Conservation (phyloP, 2,329 filamentous ascomycete genomes). For the Colletotrichum spaethianum region DNA sequence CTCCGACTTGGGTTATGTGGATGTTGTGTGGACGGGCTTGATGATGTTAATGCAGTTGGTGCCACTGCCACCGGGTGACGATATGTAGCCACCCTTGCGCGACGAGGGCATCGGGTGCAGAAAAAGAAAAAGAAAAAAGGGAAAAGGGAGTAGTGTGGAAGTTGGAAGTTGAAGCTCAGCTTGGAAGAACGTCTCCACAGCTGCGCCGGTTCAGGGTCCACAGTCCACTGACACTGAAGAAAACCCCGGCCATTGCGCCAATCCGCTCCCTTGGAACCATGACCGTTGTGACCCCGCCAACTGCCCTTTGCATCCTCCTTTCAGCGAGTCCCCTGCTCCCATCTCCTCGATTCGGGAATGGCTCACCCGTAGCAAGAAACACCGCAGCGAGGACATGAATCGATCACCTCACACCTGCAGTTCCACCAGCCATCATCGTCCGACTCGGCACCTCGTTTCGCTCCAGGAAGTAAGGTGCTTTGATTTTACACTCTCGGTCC, state of each 20-base stretch:
- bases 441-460: slow-evolving; percentile 20
- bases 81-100: slow-evolving; percentile 6
- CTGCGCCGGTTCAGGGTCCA: slow-evolving; percentile 1
- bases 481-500: background rate
- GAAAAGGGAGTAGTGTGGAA: background rate
- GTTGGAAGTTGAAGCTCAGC: background rate
- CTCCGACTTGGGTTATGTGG: background rate
- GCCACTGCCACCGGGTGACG: background rate
- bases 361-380: background rate
- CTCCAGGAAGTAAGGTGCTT: slow-evolving; percentile 11
- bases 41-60: background rate
- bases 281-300: background rate
- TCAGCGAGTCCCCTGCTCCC: background rate
- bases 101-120: slow-evolving; percentile 1
- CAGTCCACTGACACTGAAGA: slow-evolving; percentile 4
- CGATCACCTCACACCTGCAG: slow-evolving; percentile 35
- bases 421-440: slow-evolving; percentile 16
- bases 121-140: background rate
- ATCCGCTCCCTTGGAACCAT: slow-evolving; percentile 1
- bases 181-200: background rate
- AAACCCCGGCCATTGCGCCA: slow-evolving; percentile 21
- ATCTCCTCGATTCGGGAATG: background rate
- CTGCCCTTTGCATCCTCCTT: background rate
- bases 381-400: background rate
- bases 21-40: background rate